Base-by-base conservation (phyloP, 768 basidiomycete species). In the Auricularia sp. region DNA sequence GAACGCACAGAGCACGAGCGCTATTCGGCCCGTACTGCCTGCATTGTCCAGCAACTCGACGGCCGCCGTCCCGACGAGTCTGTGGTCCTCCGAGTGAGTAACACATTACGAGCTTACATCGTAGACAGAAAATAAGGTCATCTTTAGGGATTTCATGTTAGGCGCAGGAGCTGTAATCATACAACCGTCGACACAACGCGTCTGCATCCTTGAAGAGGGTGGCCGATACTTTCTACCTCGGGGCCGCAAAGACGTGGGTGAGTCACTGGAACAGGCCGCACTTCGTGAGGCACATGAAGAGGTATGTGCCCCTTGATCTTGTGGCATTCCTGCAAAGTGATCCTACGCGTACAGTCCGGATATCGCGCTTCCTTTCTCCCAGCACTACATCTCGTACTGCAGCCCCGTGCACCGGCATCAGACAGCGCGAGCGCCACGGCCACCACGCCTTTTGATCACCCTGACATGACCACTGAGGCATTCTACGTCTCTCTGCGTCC, bases 231-330 rank as follows among this genome's bases (percentile, higher is more conserved):
- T 88, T 71, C 76, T 88, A 3, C 87, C 87, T 0, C 79, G 79
- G 62, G 87, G 87, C 7, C 73, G 87, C 58, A 89, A 88, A 72
- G 87, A 89, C 71, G 68, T 83, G 0, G 85, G 85, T 4, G 87
- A 89, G 75, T 80, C 79, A 2, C 71, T 87, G 34, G 86, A 87
- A 70, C 71, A 79, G 58, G 71, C 86, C 0, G 86, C 83, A 0
- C 71, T 88, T 47, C 75, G 87, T 56, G 87, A 88, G 74, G 86
- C 83, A 3, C 83, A 85, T 70, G 86, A 88, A 70, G 86, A 88
- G 81, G 86, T 85, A 65, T 45, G 66, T 85, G 85, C 80, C 82
- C 5, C 83, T 84, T 13, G 82, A 80, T 69, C 76, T 74, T 3
- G 78, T 75, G 33, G 67, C 78, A 39, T 80, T 83, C 62, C 71